Conservation (phyloP, 352 stramenopile genomes). For the Phytophthora crassamura region DNA sequence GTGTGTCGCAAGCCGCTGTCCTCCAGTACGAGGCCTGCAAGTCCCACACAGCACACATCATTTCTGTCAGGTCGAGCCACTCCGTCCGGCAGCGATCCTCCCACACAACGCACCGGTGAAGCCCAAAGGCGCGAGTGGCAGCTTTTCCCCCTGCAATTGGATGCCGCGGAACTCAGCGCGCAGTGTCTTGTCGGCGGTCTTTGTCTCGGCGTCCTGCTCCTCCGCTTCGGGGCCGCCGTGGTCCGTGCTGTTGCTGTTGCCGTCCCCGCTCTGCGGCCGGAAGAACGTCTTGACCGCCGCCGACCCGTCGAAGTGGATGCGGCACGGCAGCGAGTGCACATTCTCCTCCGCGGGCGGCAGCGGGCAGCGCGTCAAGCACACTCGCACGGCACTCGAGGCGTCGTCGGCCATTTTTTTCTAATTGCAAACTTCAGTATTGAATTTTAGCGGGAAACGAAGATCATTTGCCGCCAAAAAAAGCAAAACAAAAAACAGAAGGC, state of each 20-base stretch:
- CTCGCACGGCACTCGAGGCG: slow-evolving; percentile 29
- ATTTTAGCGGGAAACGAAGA: slow-evolving; percentile 12
- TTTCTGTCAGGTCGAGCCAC: slow-evolving; percentile 6
- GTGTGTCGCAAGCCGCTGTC: slow-evolving; percentile 62
- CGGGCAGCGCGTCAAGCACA: slow-evolving; percentile 82
- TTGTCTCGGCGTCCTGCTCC: slow-evolving; percentile 27
- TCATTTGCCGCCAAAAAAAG: slow-evolving; percentile 35
- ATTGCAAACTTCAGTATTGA: background rate
- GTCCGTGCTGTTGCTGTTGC: slow-evolving; percentile 37
- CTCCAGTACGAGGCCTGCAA: slow-evolving; percentile 66
- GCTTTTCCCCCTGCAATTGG: slow-evolving; percentile 60
- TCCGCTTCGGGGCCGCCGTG: slow-evolving; percentile 22
- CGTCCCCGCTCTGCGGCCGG: slow-evolving; percentile 37
- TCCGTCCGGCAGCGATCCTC: background rate
- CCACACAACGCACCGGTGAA: slow-evolving; percentile 50
- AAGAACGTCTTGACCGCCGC: slow-evolving; percentile 84
- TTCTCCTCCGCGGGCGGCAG: slow-evolving; percentile 56
- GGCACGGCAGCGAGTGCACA: slow-evolving; percentile 82
- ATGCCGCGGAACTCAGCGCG: slow-evolving; percentile 74
- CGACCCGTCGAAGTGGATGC: slow-evolving; percentile 69
- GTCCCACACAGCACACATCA: background rate
- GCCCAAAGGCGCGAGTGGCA: slow-evolving; percentile 48
- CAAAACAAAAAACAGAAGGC: slow-evolving; percentile 14
- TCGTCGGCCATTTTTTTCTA: slow-evolving; percentile 27
- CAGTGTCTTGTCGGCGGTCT: slow-evolving; percentile 19